Percentiles rank a stretch among this genome's conserved stretches.
Evolutionary conservation across 2,329 filamentous ascomycete species (phyloP).

Genomic region (Periconia macrospinosa): DNA sequence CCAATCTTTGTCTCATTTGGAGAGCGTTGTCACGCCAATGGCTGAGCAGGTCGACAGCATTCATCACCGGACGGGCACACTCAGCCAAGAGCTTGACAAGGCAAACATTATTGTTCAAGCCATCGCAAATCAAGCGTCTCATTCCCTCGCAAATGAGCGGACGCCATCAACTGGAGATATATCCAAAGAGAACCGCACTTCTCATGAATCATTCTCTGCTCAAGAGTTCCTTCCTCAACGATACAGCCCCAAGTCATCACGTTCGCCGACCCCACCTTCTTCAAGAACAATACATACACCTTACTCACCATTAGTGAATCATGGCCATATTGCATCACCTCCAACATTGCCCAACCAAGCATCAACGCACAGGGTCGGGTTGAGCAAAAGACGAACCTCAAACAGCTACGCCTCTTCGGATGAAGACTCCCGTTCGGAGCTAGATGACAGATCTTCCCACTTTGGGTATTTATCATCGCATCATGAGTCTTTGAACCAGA

Average conservation of each 20-base stretch:
- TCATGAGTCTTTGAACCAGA: not conserved
- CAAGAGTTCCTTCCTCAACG: conserved; percentile 6
- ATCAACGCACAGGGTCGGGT: not conserved
- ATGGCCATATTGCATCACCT: not conserved
- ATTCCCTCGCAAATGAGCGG: conserved; percentile 14
- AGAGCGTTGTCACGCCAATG: conserved; percentile 33
- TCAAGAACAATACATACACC: conserved; percentile 4
- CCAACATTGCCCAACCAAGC: not conserved
- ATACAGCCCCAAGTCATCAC: conserved; percentile 6
- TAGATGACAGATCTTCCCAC: not conserved
- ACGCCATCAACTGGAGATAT: conserved; percentile 1
- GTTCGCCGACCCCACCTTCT: conserved; percentile 8
- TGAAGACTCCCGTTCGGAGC: not conserved
- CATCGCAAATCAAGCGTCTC: conserved; percentile 19
- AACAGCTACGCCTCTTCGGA: not conserved
- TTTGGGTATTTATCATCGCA: not conserved
- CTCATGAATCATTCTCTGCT: conserved; percentile 1
- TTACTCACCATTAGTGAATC: conserved; percentile 4
- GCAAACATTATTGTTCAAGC: conserved; percentile 31
- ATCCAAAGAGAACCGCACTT: not conserved
- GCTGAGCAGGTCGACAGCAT: conserved; percentile 37
- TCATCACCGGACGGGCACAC: conserved; percentile 21
- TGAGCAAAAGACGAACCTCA: not conserved
- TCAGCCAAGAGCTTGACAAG: conserved; percentile 33
- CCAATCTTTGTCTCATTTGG: conserved; percentile 36